These are phyloP conservation scores for Haplographium delicatum DNA, from an alignment of 495 filamentous ascomycete genomes.

Conservation along the genomic window DNA sequence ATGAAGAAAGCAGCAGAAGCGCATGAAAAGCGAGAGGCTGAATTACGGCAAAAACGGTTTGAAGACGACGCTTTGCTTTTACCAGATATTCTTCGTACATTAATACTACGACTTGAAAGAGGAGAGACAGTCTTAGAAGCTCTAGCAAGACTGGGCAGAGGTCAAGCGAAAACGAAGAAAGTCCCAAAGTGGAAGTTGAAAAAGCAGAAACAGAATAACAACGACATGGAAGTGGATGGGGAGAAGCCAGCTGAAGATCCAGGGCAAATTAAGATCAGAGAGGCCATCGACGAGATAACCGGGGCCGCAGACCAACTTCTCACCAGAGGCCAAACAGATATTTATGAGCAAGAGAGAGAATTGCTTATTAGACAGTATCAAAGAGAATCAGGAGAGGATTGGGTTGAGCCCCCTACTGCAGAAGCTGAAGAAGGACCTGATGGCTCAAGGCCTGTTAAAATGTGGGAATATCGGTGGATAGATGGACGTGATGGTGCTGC, in stretches of 20 bases:
- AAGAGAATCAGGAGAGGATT: slow-evolving; percentile 84
- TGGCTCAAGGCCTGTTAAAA: slow-evolving; percentile 30
- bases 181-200: slow-evolving; percentile 56
- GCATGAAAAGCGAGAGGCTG: slow-evolving; percentile 78
- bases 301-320: slow-evolving; percentile 83
- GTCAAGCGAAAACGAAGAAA: slow-evolving; percentile 60
- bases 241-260: slow-evolving; percentile 53
- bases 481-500: slow-evolving; percentile 79
- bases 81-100: slow-evolving; percentile 61
- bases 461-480: slow-evolving; percentile 92
- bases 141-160: slow-evolving; percentile 71
- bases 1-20: slow-evolving; percentile 85
- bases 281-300: slow-evolving; percentile 76
- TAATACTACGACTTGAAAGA: slow-evolving; percentile 69
- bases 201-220: slow-evolving; percentile 43
- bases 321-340: slow-evolving; percentile 71
- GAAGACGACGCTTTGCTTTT: slow-evolving; percentile 71
- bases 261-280: slow-evolving; percentile 60
- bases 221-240: slow-evolving; percentile 65
- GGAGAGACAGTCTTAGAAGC: slow-evolving; percentile 90
- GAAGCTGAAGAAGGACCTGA: slow-evolving; percentile 9
- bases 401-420: slow-evolving; percentile 58
- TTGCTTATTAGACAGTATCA: slow-evolving; percentile 73
- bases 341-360: slow-evolving; percentile 90
- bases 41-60: slow-evolving; percentile 59